phyloP scores from a whole-genome alignment of 169 alveolate genomes.

The Cytauxzoon felis region DNA sequence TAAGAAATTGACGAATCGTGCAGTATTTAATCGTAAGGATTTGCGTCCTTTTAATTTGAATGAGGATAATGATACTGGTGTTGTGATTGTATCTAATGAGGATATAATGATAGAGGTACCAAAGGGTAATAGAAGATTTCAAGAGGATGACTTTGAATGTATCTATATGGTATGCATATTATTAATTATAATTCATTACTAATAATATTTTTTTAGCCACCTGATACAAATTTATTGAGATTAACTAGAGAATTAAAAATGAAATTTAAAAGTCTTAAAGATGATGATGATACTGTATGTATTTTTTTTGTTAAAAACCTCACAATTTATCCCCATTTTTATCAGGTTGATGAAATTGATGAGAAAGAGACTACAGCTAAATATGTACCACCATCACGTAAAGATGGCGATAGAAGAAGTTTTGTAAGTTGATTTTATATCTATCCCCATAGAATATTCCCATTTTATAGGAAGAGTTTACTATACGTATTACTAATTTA shows the following conservation, averaged over 20 bases:
- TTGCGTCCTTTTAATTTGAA: conserved; percentile 62
- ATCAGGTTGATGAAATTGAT: conserved; percentile 2
- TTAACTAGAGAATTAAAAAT: conserved; percentile 69
- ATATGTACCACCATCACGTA: conserved; percentile 56
- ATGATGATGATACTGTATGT: conserved; percentile 57
- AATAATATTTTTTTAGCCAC: conserved; percentile 38
- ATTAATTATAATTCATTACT: conserved; percentile 7
- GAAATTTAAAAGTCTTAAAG: conserved; percentile 70
- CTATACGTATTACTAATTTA: conserved; percentile 84
- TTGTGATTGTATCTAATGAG: conserved; percentile 56
- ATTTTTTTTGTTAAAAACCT: neutral
- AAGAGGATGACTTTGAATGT: conserved; percentile 61
- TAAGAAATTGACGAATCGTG: conserved; percentile 61
- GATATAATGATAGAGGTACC: conserved; percentile 69
- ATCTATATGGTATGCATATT: conserved; percentile 47
- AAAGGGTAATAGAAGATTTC: conserved; percentile 40
- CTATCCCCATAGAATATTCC: conserved; percentile 22
- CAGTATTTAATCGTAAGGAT: conserved; percentile 62
- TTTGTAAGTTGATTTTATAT: conserved; percentile 1
- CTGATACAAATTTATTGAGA: conserved; percentile 68
- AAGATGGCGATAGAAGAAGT: conserved; percentile 54
- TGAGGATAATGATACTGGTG: conserved; percentile 36
- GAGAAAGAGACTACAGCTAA: conserved; percentile 39
- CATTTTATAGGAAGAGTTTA: conserved; percentile 77
- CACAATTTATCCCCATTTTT: neutral